Evolutionary conservation across 306 rosid genomes (phyloP).

Genomic region (Medicago lupulina): DNA sequence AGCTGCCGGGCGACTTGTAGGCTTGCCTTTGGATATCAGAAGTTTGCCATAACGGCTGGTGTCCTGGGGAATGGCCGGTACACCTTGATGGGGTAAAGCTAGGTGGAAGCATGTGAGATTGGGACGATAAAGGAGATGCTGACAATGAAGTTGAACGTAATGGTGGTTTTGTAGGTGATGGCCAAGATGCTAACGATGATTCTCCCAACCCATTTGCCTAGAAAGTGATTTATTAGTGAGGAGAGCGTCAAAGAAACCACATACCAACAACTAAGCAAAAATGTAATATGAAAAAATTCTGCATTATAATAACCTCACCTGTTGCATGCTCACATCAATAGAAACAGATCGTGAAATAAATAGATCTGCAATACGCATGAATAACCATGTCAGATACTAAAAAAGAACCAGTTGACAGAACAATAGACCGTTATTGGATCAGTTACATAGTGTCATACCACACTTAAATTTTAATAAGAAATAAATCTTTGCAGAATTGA

Average conservation of each 20-base stretch:
- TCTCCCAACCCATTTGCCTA: constrained; percentile 70
- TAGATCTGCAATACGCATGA: constrained; percentile 59
- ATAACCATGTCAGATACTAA: constrained; percentile 41
- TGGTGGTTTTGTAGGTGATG: constrained; percentile 69
- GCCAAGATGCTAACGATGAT: constrained; percentile 55
- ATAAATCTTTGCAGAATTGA: neutral
- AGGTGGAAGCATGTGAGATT: constrained; percentile 58
- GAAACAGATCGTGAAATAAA: constrained; percentile 71
- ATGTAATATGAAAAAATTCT: neutral
- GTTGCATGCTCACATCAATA: constrained; percentile 68
- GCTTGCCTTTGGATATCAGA: constrained; percentile 68
- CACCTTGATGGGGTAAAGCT: constrained; percentile 61
- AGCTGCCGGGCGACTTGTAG: constrained; percentile 67
- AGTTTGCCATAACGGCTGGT: constrained; percentile 60
- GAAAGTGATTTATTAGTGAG: constrained; percentile 30
- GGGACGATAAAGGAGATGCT: constrained; percentile 74
- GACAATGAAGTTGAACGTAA: constrained; percentile 73
- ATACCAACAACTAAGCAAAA: constrained; percentile 13
- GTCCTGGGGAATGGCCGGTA: constrained; percentile 72
- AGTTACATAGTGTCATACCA: constrained; percentile 12
- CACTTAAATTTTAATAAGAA: neutral
- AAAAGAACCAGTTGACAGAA: constrained; percentile 31
- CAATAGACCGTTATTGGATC: constrained; percentile 8
- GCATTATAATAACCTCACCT: constrained; percentile 59
- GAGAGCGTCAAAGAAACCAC: constrained; percentile 27